phyloP scores from a whole-genome alignment of 495 filamentous ascomycete genomes.

The Lineolata rhizophorae region DNA sequence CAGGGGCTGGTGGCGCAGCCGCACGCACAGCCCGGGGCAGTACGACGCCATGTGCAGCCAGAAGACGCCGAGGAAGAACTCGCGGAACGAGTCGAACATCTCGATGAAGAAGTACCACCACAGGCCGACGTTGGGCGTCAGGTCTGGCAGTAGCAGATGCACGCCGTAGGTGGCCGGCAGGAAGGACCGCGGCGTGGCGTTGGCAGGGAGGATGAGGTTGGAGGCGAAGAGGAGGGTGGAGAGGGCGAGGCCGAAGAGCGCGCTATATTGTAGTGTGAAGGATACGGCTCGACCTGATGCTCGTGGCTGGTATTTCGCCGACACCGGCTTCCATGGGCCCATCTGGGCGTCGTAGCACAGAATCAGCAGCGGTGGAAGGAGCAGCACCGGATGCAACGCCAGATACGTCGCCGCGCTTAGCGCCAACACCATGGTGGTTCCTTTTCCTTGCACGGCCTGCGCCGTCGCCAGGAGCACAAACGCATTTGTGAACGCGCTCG shows the following conservation, averaged over 20 bases:
- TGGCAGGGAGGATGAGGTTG: constrained; percentile 41
- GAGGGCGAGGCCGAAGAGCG: constrained; percentile 21
- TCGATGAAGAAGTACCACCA: constrained; percentile 99
- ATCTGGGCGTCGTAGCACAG: constrained; percentile 46
- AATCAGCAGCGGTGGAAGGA: constrained; percentile 63
- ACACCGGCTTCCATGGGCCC: constrained; percentile 6
- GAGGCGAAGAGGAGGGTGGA: constrained; percentile 45
- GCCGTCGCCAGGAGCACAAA: constrained; percentile 70
- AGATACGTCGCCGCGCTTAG: constrained; percentile 74
- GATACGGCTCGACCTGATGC: neutral
- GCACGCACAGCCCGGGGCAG: constrained; percentile 59
- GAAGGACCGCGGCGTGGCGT: constrained; percentile 67
- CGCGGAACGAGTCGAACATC: constrained; percentile 96
- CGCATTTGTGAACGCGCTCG: constrained; percentile 73
- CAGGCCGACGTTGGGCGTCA: constrained; percentile 84
- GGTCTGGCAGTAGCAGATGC: constrained; percentile 71
- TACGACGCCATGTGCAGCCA: constrained; percentile 88
- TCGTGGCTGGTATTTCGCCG: constrained; percentile 3
- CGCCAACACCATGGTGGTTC: constrained; percentile 61
- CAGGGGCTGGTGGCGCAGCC: constrained; percentile 53
- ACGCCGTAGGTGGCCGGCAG: constrained; percentile 76
- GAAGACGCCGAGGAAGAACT: constrained; percentile 93
- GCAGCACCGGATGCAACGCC: constrained; percentile 71
- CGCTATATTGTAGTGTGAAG: constrained; percentile 5
- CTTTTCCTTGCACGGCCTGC: constrained; percentile 54